Evolutionary conservation across 2,329 filamentous ascomycete genomes (phyloP).

Genomic region (Hypomyces rosellus): DNA sequence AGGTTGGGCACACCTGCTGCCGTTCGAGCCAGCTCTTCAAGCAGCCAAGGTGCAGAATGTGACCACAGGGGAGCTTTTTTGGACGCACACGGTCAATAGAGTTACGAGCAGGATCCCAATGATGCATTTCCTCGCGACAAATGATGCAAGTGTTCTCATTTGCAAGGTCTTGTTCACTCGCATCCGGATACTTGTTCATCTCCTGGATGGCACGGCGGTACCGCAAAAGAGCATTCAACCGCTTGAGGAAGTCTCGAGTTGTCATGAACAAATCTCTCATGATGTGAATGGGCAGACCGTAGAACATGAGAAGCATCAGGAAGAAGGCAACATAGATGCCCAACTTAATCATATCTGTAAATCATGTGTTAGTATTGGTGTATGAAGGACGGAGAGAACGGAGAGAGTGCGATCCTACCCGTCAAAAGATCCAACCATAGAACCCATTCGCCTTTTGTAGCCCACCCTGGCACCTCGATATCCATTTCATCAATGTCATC

Average conservation of each 20-base stretch:
- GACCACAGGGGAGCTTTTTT: constrained; percentile 94
- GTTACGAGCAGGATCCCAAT: constrained; percentile 56
- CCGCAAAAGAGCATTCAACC: constrained; percentile 79
- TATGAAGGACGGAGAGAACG: constrained; percentile 13
- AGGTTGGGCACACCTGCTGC: constrained; percentile 95
- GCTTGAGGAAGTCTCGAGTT: constrained; percentile 81
- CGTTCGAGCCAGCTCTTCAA: constrained; percentile 95
- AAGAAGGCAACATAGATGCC: constrained; percentile 89
- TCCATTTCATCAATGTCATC: constrained; percentile 88
- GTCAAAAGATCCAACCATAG: constrained; percentile 81
- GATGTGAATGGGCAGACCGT: constrained; percentile 93
- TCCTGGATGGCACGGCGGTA: constrained; percentile 89
- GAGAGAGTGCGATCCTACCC: constrained; percentile 43
- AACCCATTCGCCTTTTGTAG: constrained; percentile 88
- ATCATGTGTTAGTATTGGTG: constrained; percentile 3
- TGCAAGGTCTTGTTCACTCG: constrained; percentile 75
- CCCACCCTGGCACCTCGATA: constrained; percentile 92
- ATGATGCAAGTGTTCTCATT: constrained; percentile 96
- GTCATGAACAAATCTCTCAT: constrained; percentile 94
- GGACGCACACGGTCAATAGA: constrained; percentile 76
- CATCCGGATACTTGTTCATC: constrained; percentile 93
- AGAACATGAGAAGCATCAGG: constrained; percentile 85
- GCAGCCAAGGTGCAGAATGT: constrained; percentile 90
- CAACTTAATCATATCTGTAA: constrained; percentile 79
- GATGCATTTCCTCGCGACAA: constrained; percentile 90